phyloP scores from a whole-genome alignment of 164 flowering plant genomes.

The Paratinospora sagittata region DNA sequence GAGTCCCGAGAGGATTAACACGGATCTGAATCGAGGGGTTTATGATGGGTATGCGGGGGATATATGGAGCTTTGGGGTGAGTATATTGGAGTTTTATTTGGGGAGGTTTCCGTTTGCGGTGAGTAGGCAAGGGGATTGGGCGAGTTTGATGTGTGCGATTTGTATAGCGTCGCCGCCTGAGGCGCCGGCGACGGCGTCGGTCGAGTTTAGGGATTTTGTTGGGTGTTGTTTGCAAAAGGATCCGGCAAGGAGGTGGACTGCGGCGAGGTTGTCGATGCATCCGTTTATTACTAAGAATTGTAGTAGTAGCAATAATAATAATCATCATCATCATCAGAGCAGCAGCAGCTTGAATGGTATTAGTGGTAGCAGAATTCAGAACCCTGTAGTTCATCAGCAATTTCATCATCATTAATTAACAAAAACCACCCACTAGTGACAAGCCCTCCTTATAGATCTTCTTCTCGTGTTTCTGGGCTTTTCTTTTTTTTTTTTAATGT shows the following conservation, averaged over 20 bases:
- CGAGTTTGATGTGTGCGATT: conserved; percentile 78
- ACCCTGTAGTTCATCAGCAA: too few species aligned
- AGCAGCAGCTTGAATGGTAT: too few species aligned
- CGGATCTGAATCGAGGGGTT: conserved; percentile 70
- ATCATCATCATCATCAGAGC: background rate
- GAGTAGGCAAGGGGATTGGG: conserved; percentile 80
- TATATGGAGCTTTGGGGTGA: conserved; percentile 86
- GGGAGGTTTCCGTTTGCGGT: conserved; percentile 72
- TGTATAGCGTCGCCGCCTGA: conserved; percentile 80
- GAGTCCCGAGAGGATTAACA: conserved; percentile 86
- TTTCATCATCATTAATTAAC: too few species aligned
- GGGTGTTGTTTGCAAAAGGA: conserved; percentile 71
- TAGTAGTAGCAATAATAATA: too few species aligned
- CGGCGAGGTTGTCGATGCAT: conserved; percentile 46
- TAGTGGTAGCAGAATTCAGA: too few species aligned
- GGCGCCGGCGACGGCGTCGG: conserved; percentile 63
- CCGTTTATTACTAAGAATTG: conserved; percentile 44
- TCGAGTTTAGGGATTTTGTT: conserved; percentile 60
- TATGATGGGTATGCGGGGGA: conserved; percentile 87
- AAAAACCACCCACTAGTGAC: too few species aligned
- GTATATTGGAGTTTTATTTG: conserved; percentile 74
- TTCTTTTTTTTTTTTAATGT: conserved; percentile 1
- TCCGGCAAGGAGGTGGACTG: conserved; percentile 55
- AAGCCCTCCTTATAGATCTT: conserved; percentile 11
- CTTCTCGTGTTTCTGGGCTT: too few species aligned